Evolutionary conservation across 441 rosid species (phyloP), one percentile per base, ranked within the genome.

Genomic region (California macrophylla): DNA sequence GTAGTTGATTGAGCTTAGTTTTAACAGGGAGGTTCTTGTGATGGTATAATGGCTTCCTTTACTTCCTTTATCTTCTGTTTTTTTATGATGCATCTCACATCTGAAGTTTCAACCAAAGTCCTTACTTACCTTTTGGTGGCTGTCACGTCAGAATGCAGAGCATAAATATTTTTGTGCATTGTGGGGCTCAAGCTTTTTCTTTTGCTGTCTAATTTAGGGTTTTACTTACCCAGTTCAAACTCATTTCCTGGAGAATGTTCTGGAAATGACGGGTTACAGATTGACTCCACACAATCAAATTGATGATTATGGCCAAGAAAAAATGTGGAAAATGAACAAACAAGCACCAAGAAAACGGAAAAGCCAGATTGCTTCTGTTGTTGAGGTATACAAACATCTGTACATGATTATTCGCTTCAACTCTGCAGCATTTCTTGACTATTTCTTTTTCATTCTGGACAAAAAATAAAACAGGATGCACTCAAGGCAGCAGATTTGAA

Each of bases 291-390:
- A 79, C 75, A 94, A 92, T 79, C 99, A 94, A 89, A 80, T 94
- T 79, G 99, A 94, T 85, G 99, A 94, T 71, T 94, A 92, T 82
- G 99, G 99, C 65, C 97, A 94, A 87, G 99, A 92, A 66, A 94
- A 92, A 75, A 70, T 88, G 81, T 94, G 99, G 99, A 94, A 94
- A 82, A 94, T 88, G n/a, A 96, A 94, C 75, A 90, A 76, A 79
- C 98, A 94, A 82, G 83, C 90, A 64, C 94, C 96, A 9, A 84
- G 96, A 75, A 94, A 90, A 85, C 86, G 92, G 82, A 94, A 94
- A 82, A 92, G 89, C 75, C 93, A 90, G 84, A 89, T 92, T 69
- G 85, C 98, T 69, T 64, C 89, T 28, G 94, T 89, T 82, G 99
- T 94, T 74, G 99, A 94, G 99, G 99, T 94, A 87, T 62, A 66